These are phyloP conservation scores for Eimeria maxima DNA, from an alignment of 169 alveolate species.

Conservation along the genomic window DNA sequence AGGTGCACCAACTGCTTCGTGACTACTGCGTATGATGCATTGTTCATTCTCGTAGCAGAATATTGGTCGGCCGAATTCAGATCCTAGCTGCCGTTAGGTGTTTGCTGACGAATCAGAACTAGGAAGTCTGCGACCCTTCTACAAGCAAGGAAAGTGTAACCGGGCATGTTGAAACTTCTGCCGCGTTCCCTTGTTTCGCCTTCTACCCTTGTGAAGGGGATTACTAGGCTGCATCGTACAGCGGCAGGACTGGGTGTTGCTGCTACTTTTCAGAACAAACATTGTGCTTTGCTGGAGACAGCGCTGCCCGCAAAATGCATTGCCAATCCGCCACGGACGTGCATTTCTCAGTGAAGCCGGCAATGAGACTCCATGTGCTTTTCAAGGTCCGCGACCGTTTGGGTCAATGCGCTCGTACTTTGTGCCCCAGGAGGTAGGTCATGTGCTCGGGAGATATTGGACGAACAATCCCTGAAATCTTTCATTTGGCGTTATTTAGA, in stretches of 20 bases:
- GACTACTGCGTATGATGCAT: not conserved
- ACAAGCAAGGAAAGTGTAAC: not conserved
- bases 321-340: not conserved
- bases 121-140: not conserved
- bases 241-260: not conserved
- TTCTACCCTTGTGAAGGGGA: not conserved
- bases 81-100: not conserved
- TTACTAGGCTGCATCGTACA: not conserved
- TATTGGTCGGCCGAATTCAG: not conserved
- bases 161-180: not conserved
- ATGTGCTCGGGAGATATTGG: not conserved
- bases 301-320: not conserved
- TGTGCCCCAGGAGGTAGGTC: not conserved
- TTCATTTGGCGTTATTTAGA: not conserved
- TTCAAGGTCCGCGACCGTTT: not conserved
- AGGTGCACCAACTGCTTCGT: not conserved
- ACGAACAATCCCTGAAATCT: not conserved
- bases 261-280: not conserved
- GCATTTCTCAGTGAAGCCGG: not conserved
- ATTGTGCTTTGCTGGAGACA: not conserved
- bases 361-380: not conserved
- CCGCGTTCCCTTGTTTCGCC: not conserved
- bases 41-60: not conserved
- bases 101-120: not conserved
- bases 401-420: not conserved